Percentiles rank a stretch among this genome's conserved stretches.
Conservation (phyloP, 306 rosid genomes). For the Dryas alaskensis region DNA sequence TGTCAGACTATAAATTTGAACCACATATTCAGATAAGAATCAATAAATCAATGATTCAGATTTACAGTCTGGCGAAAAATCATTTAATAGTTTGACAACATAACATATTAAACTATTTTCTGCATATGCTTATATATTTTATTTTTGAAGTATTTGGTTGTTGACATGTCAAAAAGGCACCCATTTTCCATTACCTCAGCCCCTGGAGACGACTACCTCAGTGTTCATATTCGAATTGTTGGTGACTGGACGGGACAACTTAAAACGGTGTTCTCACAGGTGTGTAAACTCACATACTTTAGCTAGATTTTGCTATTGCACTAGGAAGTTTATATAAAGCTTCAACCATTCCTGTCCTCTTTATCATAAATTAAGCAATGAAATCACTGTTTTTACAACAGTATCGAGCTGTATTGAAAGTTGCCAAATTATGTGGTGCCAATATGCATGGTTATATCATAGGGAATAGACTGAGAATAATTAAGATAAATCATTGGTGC, state of each 20-base stretch:
- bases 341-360: background rate
- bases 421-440: background rate
- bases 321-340: background rate
- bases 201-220: conserved; percentile 57
- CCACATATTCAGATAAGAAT: too few relatives aligned
- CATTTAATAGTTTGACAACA: background rate
- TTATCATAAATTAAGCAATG: too few relatives aligned
- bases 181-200: conserved; percentile 74
- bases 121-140: background rate
- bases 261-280: conserved; percentile 52
- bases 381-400: background rate
- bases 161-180: conserved; percentile 36
- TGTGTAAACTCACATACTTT: background rate
- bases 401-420: background rate
- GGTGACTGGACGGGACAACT: conserved; percentile 68
- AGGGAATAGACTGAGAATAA: background rate
- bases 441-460: background rate
- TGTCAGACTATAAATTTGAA: too few relatives aligned
- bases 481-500: background rate
- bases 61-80: background rate
- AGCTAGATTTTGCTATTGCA: background rate
- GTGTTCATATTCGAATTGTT: conserved; percentile 59
- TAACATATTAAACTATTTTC: background rate
- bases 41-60: background rate
- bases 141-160: background rate